Percentiles rank a stretch among this genome's conserved stretches.
Conservation (phyloP, 768 basidiomycete genomes). For the Termitomyces sp. region DNA sequence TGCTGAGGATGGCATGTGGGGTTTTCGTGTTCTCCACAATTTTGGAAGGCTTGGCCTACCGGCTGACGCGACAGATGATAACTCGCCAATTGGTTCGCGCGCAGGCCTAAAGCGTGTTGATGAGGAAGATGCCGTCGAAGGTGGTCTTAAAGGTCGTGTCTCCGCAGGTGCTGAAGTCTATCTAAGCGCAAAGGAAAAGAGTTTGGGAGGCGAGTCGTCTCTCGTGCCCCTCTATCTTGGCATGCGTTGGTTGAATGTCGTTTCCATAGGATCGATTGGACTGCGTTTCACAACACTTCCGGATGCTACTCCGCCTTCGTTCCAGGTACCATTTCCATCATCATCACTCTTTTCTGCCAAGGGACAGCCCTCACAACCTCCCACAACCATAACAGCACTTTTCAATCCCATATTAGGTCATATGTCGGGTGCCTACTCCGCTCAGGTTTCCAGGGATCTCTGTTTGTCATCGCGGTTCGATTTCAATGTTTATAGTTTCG, state of each 20-base stretch:
- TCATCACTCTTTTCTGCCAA: slow-evolving; percentile 30
- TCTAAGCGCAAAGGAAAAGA: slow-evolving; percentile 88
- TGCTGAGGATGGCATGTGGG: slow-evolving; percentile 92
- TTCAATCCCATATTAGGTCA: slow-evolving; percentile 98
- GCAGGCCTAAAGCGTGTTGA: slow-evolving; percentile 76
- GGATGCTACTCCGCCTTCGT: slow-evolving; percentile 65
- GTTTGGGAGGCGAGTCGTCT: slow-evolving; percentile 74
- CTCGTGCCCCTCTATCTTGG: neutral
- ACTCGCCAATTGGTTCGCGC: slow-evolving; percentile 15
- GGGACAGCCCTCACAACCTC: slow-evolving; percentile 60
- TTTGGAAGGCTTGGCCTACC: slow-evolving; percentile 65
- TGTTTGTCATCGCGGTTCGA: slow-evolving; percentile 88
- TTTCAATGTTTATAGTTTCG: slow-evolving; percentile 95
- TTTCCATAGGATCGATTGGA: slow-evolving; percentile 74
- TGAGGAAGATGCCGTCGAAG: slow-evolving; percentile 90
- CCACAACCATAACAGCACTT: slow-evolving; percentile 90
- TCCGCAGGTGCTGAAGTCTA: slow-evolving; percentile 93
- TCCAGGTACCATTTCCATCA: slow-evolving; percentile 39
- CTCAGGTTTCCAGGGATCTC: slow-evolving; percentile 80
- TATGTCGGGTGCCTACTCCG: slow-evolving; percentile 86
- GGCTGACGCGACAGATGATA: slow-evolving; percentile 28
- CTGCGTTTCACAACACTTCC: slow-evolving; percentile 92
- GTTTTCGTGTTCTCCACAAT: slow-evolving; percentile 83
- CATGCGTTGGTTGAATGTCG: neutral
- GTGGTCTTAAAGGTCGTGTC: slow-evolving; percentile 85